phyloP scores from a whole-genome alignment of 306 rosid species.

The Morella rubra region DNA sequence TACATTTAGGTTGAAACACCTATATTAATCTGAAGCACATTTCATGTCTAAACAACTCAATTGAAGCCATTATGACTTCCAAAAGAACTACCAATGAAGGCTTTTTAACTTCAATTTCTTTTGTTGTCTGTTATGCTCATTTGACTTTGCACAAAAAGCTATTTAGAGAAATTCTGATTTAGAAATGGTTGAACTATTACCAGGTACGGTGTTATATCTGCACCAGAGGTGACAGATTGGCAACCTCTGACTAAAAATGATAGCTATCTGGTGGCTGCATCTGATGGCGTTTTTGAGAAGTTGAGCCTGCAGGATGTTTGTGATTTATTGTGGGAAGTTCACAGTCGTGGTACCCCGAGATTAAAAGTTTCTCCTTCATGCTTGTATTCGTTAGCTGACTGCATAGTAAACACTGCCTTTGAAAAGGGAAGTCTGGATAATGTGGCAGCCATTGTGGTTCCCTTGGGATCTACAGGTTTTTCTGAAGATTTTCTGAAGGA shows the following conservation, averaged over 20 bases:
- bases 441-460: constrained; percentile 86
- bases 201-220: constrained; percentile 89
- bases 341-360: constrained; percentile 32
- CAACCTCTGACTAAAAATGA: constrained; percentile 73
- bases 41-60: neutral
- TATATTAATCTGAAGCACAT: too few relatives aligned
- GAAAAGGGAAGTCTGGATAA: constrained; percentile 88
- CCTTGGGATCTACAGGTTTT: constrained; percentile 49
- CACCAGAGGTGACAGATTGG: constrained; percentile 96
- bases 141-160: neutral
- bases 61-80: neutral
- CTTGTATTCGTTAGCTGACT: constrained; percentile 76
- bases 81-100: constrained; percentile 11
- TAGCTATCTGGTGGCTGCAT: constrained; percentile 91
- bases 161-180: constrained; percentile 31
- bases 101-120: constrained; percentile 3
- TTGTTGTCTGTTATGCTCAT: neutral
- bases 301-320: constrained; percentile 81
- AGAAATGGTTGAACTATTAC: constrained; percentile 25
- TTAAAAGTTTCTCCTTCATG: constrained; percentile 56
- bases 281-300: constrained; percentile 96
- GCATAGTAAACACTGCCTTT: constrained; percentile 64
- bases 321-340: constrained; percentile 86
- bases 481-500: constrained; percentile 35
- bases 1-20: neutral